Percentiles rank a stretch among this genome's conserved stretches.
These are phyloP conservation scores for Elsinoe batatas DNA, from an alignment of 2,329 filamentous ascomycete genomes.

Conservation along the genomic window DNA sequence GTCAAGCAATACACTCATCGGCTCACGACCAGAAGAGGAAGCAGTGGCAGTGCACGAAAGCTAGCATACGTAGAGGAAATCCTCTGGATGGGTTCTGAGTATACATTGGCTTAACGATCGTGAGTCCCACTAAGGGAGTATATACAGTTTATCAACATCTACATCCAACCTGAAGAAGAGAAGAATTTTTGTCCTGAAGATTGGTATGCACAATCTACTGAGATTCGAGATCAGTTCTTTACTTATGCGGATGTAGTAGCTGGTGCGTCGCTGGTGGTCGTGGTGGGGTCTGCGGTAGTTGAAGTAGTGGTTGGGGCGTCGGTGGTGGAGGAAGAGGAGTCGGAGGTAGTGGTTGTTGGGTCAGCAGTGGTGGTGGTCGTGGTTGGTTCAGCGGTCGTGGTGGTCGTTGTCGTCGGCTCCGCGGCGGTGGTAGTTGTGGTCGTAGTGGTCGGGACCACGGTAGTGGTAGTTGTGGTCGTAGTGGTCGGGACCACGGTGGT, in stretches of 20 bases:
- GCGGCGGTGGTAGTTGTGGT: background rate
- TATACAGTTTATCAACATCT: too few relatives aligned
- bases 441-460: background rate
- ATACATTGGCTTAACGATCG: too few relatives aligned
- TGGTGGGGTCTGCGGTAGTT: background rate
- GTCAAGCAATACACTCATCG: too few relatives aligned
- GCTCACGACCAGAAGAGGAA: too few relatives aligned
- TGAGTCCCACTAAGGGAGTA: too few relatives aligned
- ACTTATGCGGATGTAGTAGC: background rate
- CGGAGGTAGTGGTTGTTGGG: background rate
- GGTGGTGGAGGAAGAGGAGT: conserved; percentile 5
- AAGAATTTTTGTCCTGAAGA: too few relatives aligned
- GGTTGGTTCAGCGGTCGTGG: background rate
- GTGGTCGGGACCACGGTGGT: background rate
- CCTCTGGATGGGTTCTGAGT: too few relatives aligned
- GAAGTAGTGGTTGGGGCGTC: background rate
- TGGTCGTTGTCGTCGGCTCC: background rate
- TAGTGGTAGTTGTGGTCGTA: background rate
- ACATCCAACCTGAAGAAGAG: too few relatives aligned
- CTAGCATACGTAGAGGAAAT: too few relatives aligned
- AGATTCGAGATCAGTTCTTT: too few relatives aligned
- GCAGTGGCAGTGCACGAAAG: too few relatives aligned
- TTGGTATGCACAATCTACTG: too few relatives aligned
- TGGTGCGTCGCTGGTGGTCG: conserved; percentile 1
- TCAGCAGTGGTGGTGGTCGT: conserved; percentile 1